Evolutionary conservation across 2,329 filamentous ascomycete species (phyloP).

Genomic region (Aschersonia sp.): DNA sequence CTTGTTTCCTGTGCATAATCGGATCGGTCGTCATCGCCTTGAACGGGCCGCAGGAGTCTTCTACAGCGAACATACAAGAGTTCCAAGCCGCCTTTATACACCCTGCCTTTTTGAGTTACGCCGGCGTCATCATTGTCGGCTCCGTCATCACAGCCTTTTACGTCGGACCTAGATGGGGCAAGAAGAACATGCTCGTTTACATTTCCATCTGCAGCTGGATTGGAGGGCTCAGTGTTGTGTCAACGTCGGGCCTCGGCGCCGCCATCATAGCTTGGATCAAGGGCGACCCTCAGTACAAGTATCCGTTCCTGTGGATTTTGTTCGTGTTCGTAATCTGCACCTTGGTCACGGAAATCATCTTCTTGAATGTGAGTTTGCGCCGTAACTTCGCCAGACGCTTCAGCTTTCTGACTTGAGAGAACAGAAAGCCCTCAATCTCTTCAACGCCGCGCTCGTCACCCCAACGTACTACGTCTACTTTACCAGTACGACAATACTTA

Average conservation of each 20-base stretch:
- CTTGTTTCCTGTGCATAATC: conserved; percentile 88
- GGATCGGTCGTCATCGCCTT: conserved; percentile 88
- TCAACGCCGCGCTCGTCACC: conserved; percentile 91
- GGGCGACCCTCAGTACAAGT: conserved; percentile 79
- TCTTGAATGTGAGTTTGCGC: conserved; percentile 61
- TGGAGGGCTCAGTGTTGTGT: conserved; percentile 85
- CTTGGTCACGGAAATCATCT: conserved; percentile 85
- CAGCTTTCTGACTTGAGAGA: not conserved
- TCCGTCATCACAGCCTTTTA: conserved; percentile 61
- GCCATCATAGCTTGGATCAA: conserved; percentile 78
- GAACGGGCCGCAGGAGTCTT: conserved; percentile 77
- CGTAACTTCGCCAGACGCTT: not conserved
- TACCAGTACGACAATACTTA: conserved; percentile 87
- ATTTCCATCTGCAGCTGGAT: conserved; percentile 92
- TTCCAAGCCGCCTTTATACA: conserved; percentile 81
- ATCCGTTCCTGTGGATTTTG: conserved; percentile 92
- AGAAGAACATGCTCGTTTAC: conserved; percentile 96
- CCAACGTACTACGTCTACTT: conserved; percentile 99
- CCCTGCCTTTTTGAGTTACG: conserved; percentile 74
- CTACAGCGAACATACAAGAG: conserved; percentile 75
- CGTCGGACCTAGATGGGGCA: conserved; percentile 76
- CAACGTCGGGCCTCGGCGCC: conserved; percentile 82
- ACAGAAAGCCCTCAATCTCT: conserved; percentile 95
- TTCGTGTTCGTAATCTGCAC: conserved; percentile 85
- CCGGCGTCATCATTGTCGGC: conserved; percentile 67